phyloP scores from a whole-genome alignment of 805 yeast genomes.

The Ogataea nitratoaversa region DNA sequence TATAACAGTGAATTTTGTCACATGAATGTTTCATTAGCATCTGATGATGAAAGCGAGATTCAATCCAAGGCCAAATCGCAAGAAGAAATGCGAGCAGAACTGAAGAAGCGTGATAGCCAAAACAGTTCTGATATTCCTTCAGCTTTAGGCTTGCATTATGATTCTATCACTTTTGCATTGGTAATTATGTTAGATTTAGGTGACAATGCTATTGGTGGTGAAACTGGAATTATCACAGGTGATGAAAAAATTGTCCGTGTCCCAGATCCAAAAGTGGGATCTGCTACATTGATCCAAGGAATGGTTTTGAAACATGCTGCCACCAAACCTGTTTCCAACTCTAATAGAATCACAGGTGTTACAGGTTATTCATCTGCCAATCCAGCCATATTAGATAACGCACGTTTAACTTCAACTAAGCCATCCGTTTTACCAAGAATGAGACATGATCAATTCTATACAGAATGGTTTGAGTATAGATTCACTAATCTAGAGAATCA shows the following conservation, averaged over 20 bases:
- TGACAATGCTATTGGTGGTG: slow-evolving; percentile 48
- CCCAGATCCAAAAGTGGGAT: slow-evolving; percentile 41
- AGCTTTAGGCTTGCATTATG: slow-evolving; percentile 44
- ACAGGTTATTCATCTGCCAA: slow-evolving; percentile 28
- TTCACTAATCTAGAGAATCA: slow-evolving; percentile 26
- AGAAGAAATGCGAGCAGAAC: slow-evolving; percentile 14
- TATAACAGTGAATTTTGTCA: slow-evolving; percentile 53
- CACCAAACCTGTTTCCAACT: slow-evolving; percentile 36
- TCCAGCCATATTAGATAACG: slow-evolving; percentile 27
- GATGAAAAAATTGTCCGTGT: slow-evolving; percentile 27
- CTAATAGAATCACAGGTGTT: slow-evolving; percentile 31
- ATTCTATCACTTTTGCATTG: slow-evolving; percentile 44
- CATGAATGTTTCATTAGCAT: slow-evolving; percentile 41
- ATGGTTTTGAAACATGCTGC: slow-evolving; percentile 44
- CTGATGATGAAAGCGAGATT: slow-evolving; percentile 17
- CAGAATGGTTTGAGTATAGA: slow-evolving; percentile 32
- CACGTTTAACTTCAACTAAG: slow-evolving; percentile 27
- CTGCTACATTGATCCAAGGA: slow-evolving; percentile 45
- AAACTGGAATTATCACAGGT: slow-evolving; percentile 43
- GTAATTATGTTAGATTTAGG: slow-evolving; percentile 47
- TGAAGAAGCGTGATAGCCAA: slow-evolving; percentile 13
- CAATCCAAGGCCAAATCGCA: slow-evolving; percentile 7
- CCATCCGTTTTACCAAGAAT: slow-evolving; percentile 33
- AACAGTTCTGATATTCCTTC: slow-evolving; percentile 38
- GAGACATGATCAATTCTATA: slow-evolving; percentile 29